Evolutionary conservation across 1,284 basidiomycete species (phyloP).

Genomic region (Athelia psychrophila): DNA sequence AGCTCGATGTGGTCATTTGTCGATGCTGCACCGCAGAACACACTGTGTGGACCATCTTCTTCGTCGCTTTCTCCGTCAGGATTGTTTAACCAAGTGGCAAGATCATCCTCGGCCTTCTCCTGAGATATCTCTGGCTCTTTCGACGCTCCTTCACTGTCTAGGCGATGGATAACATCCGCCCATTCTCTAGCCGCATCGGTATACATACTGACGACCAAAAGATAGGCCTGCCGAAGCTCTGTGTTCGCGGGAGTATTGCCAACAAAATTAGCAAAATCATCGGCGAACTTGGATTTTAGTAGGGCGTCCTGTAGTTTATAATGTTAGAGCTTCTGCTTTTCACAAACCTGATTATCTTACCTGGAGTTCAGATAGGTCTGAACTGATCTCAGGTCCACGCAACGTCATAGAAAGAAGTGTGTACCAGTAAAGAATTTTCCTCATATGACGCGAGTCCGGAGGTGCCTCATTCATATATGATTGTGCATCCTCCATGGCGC

Average conservation of each 20-base stretch:
- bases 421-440: constrained; percentile 54
- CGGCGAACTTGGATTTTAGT: constrained; percentile 42
- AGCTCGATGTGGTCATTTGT: constrained; percentile 41
- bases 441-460: constrained; percentile 58
- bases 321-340: neutral
- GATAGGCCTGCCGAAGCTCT: constrained; percentile 44
- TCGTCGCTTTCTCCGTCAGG: constrained; percentile 38
- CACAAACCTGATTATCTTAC: constrained; percentile 26
- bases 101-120: constrained; percentile 47
- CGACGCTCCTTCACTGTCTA: constrained; percentile 24
- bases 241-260: constrained; percentile 43
- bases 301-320: constrained; percentile 32
- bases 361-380: constrained; percentile 45
- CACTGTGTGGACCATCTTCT: constrained; percentile 10
- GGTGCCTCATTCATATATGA: constrained; percentile 50
- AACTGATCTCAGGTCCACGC: constrained; percentile 44
- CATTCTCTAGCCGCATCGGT: constrained; percentile 41
- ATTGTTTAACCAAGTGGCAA: constrained; percentile 53
- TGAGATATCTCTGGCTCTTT: constrained; percentile 20
- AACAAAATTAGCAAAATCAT: constrained; percentile 45
- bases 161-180: constrained; percentile 36
- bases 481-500: constrained; percentile 50
- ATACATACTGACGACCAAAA: constrained; percentile 43
- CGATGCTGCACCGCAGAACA: constrained; percentile 34
- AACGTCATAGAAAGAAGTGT: constrained; percentile 49